Percentiles rank a stretch among this genome's conserved stretches.
Evolutionary conservation across 2,329 filamentous ascomycete genomes (phyloP).

Genomic region (Ascosphaera aggregata): DNA sequence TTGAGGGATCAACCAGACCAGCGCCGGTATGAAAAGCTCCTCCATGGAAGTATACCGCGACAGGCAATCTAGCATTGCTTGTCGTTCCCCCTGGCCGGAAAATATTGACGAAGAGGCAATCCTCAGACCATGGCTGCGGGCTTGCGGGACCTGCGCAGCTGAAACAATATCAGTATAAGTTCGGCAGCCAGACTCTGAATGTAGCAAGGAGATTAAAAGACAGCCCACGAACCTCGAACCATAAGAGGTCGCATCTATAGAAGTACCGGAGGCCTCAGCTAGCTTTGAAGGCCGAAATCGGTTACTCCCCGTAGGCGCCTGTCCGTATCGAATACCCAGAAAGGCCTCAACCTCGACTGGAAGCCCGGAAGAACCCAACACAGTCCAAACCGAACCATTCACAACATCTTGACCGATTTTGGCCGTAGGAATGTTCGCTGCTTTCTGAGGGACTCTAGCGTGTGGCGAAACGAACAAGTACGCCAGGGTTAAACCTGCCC

Average conservation of each 20-base stretch:
- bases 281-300: constrained; percentile 21
- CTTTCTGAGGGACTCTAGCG: neutral
- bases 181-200: neutral
- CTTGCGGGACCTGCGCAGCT: constrained; percentile 4
- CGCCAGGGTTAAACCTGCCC: no score
- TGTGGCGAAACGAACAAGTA: no score
- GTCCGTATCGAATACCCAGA: constrained; percentile 26
- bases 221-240: constrained; percentile 7
- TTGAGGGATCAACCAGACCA: no score
- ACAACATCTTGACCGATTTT: neutral
- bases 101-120: constrained; percentile 20
- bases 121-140: constrained; percentile 20
- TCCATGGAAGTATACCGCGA: constrained; percentile 20
- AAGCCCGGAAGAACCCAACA: neutral
- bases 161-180: constrained; percentile 4
- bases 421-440: neutral
- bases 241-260: constrained; percentile 16
- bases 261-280: constrained; percentile 8
- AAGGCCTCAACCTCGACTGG: constrained; percentile 14
- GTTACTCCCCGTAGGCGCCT: constrained; percentile 23
- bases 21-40: constrained; percentile 16
- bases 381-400: neutral
- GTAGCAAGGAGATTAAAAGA: neutral
- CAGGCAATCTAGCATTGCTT: constrained; percentile 11
- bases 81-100: constrained; percentile 13